Evolutionary conservation across 108 stramenopile species (phyloP).

Genomic region (Fistulifera solaris): DNA sequence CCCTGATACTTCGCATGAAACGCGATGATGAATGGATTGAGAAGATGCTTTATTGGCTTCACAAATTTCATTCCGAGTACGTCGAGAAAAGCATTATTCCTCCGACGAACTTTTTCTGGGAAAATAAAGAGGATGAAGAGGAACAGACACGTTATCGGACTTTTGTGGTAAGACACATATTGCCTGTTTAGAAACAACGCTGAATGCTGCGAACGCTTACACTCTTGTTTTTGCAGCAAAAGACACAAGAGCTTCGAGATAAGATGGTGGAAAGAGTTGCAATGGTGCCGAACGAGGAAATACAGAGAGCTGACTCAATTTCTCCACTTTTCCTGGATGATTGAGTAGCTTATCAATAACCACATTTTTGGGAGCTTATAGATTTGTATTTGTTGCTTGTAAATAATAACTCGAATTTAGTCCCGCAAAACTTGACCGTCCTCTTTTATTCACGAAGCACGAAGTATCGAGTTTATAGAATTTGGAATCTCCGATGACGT

Average conservation of each 20-base stretch:
- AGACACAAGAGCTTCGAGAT: conserved; percentile 20
- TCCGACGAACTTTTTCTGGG: conserved; percentile 62
- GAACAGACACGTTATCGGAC: conserved; percentile 22
- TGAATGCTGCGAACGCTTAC: no score
- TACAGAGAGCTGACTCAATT: conserved; percentile 6
- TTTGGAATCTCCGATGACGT: no score
- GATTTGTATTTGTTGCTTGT: no score
- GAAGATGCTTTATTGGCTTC: conserved; percentile 75
- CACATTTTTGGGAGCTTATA: no score
- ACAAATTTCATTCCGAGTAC: conserved; percentile 44
- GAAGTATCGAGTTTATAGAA: no score
- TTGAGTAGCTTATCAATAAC: no score
- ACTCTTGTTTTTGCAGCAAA: no score
- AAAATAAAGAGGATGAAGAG: conserved; percentile 10
- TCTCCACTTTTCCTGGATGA: conserved; percentile 11
- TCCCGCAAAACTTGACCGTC: no score
- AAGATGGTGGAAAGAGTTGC: conserved; percentile 26
- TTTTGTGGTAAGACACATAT: conserved; percentile 27
- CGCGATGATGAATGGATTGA: conserved; percentile 76
- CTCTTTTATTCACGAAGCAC: no score
- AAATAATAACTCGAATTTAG: no score
- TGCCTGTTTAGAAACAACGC: no score
- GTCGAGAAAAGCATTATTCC: conserved; percentile 41
- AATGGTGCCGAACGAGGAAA: conserved; percentile 4
- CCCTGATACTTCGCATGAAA: conserved; percentile 56